phyloP scores from a whole-genome alignment of 345 rosid species.

The Ceriops zippeliana region DNA sequence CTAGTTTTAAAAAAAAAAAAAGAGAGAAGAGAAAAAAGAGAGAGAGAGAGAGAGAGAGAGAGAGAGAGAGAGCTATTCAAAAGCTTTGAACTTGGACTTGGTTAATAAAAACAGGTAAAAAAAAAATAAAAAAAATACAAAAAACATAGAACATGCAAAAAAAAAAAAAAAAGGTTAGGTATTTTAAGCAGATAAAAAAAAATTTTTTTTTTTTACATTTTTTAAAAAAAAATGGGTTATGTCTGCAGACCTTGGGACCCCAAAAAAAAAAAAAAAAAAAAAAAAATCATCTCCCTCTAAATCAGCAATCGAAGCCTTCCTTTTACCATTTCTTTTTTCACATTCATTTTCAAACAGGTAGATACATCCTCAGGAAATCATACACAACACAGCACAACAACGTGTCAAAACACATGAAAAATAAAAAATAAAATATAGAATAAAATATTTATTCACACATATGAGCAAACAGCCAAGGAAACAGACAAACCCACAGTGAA shows the following conservation, averaged over 20 bases:
- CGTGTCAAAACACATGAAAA: neutral
- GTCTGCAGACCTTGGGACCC: neutral
- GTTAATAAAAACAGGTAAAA: neutral
- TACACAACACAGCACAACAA: constrained; percentile 8
- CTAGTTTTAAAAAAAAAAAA: too few relatives aligned
- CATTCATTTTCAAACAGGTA: constrained; percentile 40
- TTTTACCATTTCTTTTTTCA: constrained; percentile 24
- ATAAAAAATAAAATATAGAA: neutral
- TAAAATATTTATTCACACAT: neutral
- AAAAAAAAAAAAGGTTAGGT: constrained; percentile 32
- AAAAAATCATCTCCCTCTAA: too few relatives aligned
- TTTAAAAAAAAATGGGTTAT: neutral
- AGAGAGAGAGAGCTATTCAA: neutral
- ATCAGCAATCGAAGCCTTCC: constrained; percentile 2
- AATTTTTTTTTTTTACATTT: neutral
- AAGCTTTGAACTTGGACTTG: constrained; percentile 13
- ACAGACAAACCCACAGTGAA: neutral
- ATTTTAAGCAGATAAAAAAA: constrained; percentile 20
- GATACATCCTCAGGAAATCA: constrained; percentile 25
- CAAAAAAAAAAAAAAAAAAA: too few relatives aligned
- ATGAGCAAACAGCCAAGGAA: constrained; percentile 3
- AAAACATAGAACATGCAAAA: constrained; percentile 7
- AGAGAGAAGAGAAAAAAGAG: too few relatives aligned
- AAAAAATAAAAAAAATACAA: neutral
- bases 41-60: too few relatives aligned